Evolutionary conservation across 164 flowering plant genomes (phyloP).

Genomic region (Umbilicus rupestris): DNA sequence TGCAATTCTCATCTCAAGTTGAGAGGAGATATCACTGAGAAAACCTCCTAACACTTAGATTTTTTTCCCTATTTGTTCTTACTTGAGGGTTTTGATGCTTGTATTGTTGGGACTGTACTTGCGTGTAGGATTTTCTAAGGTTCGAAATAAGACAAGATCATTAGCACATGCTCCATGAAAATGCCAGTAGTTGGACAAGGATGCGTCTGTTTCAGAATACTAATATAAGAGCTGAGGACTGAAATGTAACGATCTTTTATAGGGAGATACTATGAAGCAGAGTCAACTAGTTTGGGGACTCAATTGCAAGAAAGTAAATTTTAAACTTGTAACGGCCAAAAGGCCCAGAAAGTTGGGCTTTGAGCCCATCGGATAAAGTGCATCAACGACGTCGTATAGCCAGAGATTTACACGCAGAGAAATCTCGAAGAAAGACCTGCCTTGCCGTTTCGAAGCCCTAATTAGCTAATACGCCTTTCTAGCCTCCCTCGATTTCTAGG

Average conservation of each 20-base stretch:
- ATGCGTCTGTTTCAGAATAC: background rate
- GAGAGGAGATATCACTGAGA: background rate
- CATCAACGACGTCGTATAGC: background rate
- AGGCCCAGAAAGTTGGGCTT: too few relatives aligned
- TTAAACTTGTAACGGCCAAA: too few relatives aligned
- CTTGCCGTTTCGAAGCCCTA: background rate
- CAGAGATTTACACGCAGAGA: background rate
- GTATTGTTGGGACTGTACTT: background rate
- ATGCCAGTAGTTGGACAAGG: background rate
- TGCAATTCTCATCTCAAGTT: background rate
- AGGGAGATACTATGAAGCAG: too few relatives aligned
- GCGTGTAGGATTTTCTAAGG: background rate
- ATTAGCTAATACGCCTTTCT: background rate
- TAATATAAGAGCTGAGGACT: too few relatives aligned
- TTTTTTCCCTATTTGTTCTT: background rate
- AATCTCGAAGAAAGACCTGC: background rate
- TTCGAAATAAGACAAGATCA: background rate
- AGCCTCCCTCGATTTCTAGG: background rate
- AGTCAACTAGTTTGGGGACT: too few relatives aligned
- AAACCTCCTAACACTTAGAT: too few relatives aligned
- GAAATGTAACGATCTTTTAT: too few relatives aligned
- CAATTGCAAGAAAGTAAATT: too few relatives aligned
- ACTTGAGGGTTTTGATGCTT: background rate
- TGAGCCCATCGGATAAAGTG: too few relatives aligned
- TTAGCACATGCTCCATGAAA: background rate